phyloP scores from a whole-genome alignment of 164 flowering plant species.

The Umbilicus rupestris region DNA sequence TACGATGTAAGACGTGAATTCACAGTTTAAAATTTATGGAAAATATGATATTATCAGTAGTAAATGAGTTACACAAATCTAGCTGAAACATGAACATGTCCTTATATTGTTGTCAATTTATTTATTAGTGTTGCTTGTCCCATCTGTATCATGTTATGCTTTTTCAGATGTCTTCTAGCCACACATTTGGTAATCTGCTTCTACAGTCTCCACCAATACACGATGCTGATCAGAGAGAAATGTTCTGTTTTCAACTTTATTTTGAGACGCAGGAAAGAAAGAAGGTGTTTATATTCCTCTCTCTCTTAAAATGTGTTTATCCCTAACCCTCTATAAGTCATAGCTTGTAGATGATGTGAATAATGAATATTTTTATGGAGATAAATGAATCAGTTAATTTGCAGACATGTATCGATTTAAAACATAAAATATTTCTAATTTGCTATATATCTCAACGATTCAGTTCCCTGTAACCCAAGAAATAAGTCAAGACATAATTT shows the following conservation, averaged over 20 bases:
- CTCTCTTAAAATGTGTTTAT: neutral
- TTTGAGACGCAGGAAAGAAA: conserved; percentile 42
- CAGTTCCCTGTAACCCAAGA: neutral
- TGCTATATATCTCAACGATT: neutral
- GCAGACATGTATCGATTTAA: neutral
- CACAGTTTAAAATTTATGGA: neutral
- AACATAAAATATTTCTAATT: neutral
- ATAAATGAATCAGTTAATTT: no score
- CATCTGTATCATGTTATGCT: neutral
- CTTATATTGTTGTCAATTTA: neutral
- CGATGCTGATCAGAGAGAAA: conserved; percentile 73
- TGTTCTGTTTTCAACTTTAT: conserved; percentile 60
- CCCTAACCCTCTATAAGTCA: neutral
- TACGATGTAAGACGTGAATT: conserved; percentile 40
- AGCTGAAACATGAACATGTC: neutral
- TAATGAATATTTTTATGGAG: no score
- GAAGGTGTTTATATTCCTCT: conserved; percentile 33
- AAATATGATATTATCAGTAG: neutral
- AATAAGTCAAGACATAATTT: neutral
- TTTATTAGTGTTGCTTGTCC: neutral
- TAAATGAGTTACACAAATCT: neutral
- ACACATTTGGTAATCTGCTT: conserved; percentile 53
- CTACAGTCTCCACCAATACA: conserved; percentile 58
- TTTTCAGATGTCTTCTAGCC: conserved; percentile 47
- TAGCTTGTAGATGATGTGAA: neutral